Conservation (phyloP, 768 basidiomycete species). For the Exsudoporus frostii region DNA sequence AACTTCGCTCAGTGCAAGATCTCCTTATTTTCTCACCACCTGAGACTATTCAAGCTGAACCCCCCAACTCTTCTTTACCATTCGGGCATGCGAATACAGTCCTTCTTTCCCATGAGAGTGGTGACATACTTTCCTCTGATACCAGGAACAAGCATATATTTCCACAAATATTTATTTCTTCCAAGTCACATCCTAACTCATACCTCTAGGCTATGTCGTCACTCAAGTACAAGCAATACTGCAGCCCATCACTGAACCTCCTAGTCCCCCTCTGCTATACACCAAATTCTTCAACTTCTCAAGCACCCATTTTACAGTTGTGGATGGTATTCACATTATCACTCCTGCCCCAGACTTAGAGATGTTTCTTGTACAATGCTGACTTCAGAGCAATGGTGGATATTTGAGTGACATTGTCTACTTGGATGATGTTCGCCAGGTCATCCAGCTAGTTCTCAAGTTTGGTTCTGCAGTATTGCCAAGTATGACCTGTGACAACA, state of each 20-base stretch:
- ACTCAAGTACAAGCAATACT: conserved; percentile 1
- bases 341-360: not conserved
- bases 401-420: not conserved
- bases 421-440: not conserved
- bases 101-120: conserved; percentile 4
- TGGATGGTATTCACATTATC: not conserved
- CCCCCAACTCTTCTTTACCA: not conserved
- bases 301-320: not conserved
- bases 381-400: not conserved
- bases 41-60: conserved; percentile 8
- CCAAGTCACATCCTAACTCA: too few relatives aligned
- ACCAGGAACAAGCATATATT: too few relatives aligned
- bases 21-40: not conserved
- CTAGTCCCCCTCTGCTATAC: not conserved
- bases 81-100: conserved; percentile 6
- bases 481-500: not conserved
- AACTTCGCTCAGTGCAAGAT: conserved; percentile 2
- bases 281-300: not conserved
- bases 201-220: not conserved
- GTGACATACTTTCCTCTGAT: too few relatives aligned
- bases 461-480: not conserved
- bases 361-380: not conserved
- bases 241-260: not conserved
- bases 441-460: not conserved
- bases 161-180: too few relatives aligned